Evolutionary conservation across 176 grass and related monocot species (phyloP), one percentile per base, ranked within the genome.

Genomic region (Phyllostachys edulis): DNA sequence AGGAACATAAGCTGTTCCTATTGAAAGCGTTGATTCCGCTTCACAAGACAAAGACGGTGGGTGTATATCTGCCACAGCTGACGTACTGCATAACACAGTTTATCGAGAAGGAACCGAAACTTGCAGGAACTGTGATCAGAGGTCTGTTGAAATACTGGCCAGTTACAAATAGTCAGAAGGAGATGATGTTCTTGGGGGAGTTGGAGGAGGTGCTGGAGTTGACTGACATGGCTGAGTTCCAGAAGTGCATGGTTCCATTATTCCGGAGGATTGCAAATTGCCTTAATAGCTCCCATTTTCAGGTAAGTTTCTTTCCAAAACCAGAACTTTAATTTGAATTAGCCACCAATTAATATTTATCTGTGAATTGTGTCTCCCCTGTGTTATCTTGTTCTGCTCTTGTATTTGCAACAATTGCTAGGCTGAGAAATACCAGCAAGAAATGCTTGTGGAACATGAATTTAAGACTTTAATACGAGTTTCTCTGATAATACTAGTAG

Each of bases 151-250:
- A 97, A 42, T 97, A 92, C 42, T 97, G 94, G 94, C 94, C 94
- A 0, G 87, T 97, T 84, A 92, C 91, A 17, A 97, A 97, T 63
- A 94, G 89, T 83, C 94, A 97, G 81, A 97, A 97, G 89, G 94
- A 97, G 86, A 94, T 94, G 80, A 97, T 97, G 91, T 97, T 97
- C 88, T 92, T 97, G 89, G 94, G 94, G 32, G 94, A 97, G 88
- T 77, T 97, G 67, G 94, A 97, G 80, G 94, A 97, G 76, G 91
- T 97, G 78, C 84, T 97, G 69, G 94, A 97, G 73, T 74, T 93
- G 32, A 94, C 57, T 40, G 90, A 97, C 24, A 94, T 92, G 89
- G 89, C 77, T 18, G 94, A 97, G 46, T 97, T 97, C 68, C 91
- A 94, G 82, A 97, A 97, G 32, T 97, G 89, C 82, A 97, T 94